These are phyloP conservation scores for Melaleuca quinquenervia DNA, from an alignment of 345 rosid species.

Conservation along the genomic window DNA sequence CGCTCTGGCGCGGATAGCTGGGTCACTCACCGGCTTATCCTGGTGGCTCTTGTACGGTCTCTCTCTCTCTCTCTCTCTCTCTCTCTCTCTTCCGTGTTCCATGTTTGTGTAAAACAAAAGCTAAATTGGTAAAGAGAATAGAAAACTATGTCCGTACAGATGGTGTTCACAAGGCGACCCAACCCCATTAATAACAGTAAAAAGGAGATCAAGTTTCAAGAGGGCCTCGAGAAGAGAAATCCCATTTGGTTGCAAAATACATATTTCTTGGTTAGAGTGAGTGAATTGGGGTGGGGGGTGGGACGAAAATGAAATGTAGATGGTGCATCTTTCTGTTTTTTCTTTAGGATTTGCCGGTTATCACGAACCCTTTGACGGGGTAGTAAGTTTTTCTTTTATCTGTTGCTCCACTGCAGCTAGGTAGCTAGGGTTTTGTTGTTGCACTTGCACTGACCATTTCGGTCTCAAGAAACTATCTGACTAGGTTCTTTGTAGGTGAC, in stretches of 20 bases:
- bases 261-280: neutral
- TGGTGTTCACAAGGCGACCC: neutral
- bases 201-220: neutral
- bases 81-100: neutral
- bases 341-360: neutral
- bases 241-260: neutral
- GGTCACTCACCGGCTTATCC: neutral
- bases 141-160: neutral
- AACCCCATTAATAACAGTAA: neutral
- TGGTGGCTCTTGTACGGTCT: neutral
- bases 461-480: neutral
- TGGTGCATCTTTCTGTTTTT: neutral
- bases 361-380: neutral
- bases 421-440: neutral
- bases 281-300: neutral
- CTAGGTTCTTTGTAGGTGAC: neutral
- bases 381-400: neutral
- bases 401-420: neutral
- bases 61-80: neutral
- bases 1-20: neutral
- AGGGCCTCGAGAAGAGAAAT: neutral
- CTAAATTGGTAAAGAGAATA: neutral
- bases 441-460: neutral
- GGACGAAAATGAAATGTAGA: neutral
- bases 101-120: neutral